Evolutionary conservation across 176 grass and related monocot genomes (phyloP), one percentile per base, ranked within the genome.

Genomic region (Hsuehochloa calcarea): DNA sequence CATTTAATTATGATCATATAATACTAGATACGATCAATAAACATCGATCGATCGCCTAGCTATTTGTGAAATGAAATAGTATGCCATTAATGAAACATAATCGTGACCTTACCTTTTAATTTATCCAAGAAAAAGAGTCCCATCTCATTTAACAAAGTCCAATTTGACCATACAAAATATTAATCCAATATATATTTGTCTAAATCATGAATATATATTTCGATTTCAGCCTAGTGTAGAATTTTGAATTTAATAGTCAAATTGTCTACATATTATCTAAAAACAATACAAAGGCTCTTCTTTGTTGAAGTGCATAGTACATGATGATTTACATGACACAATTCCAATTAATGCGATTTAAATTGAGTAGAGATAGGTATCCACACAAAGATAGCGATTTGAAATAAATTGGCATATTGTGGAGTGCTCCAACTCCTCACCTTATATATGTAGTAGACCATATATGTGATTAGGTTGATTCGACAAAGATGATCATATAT

Each of bases 341-440:
- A 13, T 4, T n/a, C 6, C 58, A 65, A 74, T 65, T 55, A 74
- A 87, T 61, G 26, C 4, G 29, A 78, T 26, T 59, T 79, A 46
- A 85, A 86, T 25, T 27, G n/a, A 35, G 19, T 38, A 81, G 25
- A 45, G 25, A 75, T 75, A 87, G 46, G 37, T 25, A 75, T 65
- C 16, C 10, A 45, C 70, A 46, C 47, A 81, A 14, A 44, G 27
- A 60, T 49, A 47, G 10, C 19, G 37, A 58, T 82, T 58, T 66
- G 38, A 76, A 60, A 75, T 69, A 67, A 87, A 87, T 59, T 45
- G 16, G 12, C 8, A n/a, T n/a, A 11, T 59, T 75, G 39, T 22
- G n/a, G n/a, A n/a, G n/a, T n/a, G n/a, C n/a, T n/a, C n/a, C n/a
- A n/a, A n/a, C n/a, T n/a, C n/a, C n/a, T n/a, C n/a, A n/a, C n/a